These are phyloP conservation scores for Friedmanniomyces simplex DNA, from an alignment of 495 filamentous ascomycete species.

Conservation along the genomic window DNA sequence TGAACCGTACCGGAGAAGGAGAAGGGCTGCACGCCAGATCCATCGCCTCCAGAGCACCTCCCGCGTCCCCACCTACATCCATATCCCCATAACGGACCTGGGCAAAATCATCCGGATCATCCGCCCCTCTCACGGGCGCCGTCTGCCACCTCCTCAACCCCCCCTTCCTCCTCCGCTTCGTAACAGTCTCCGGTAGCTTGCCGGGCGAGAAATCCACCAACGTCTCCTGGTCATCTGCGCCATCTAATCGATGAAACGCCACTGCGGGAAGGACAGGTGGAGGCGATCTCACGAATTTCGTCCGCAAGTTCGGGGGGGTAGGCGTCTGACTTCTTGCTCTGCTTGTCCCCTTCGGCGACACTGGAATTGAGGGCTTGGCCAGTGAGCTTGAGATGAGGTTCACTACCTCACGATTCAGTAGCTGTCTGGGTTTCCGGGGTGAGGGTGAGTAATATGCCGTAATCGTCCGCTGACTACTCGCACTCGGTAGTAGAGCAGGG, in stretches of 20 bases:
- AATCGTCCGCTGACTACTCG: constrained; percentile 9
- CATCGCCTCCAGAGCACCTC: neutral
- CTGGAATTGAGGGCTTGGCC: no score
- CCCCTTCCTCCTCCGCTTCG: constrained; percentile 14
- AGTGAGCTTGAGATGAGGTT: constrained; percentile 23
- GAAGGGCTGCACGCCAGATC: neutral
- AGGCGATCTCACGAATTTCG: constrained; percentile 3
- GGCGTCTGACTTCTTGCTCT: constrained; percentile 5
- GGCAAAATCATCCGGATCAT: neutral
- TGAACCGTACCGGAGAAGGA: neutral
- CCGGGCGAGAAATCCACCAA: constrained; percentile 1
- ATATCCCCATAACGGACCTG: neutral
- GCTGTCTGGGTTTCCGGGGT: constrained; percentile 7
- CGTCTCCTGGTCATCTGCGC: neutral
- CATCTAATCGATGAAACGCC: neutral
- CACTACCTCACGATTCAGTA: constrained; percentile 12
- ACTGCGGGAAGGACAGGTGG: neutral
- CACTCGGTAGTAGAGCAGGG: neutral
- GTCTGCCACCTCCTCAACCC: constrained; percentile 7
- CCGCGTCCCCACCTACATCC: neutral
- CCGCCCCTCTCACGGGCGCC: constrained; percentile 5
- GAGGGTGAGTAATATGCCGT: constrained; percentile 15
- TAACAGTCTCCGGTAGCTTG: constrained; percentile 15
- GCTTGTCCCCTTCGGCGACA: neutral
- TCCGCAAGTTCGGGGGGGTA: constrained; percentile 10